Base-by-base conservation (phyloP, 305 asterid species). In the Fraxinus dipetala region DNA sequence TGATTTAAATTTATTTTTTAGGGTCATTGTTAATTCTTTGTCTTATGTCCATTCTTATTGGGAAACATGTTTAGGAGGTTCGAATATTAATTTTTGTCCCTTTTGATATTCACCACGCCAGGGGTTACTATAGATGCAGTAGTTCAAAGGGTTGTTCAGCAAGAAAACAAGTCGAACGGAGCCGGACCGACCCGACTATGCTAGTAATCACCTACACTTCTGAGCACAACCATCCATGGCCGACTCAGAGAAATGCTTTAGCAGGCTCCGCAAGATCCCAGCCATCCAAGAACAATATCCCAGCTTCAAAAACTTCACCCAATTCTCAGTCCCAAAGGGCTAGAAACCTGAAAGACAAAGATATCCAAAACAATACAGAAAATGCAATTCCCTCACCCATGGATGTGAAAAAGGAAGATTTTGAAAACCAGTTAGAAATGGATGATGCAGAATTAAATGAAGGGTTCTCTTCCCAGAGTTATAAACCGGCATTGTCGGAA, bases 221-320 rank as follows among this genome's bases (percentile, higher is more conserved):
- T 31, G 97, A 93, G 87, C 98, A 95, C 72, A 95, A 93, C 83
- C 98, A 93, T 75, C 96, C 97, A 0, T 91, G 97, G 98, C 98
- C 98, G 0, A 93, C 99, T 0, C 97, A 95, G 48, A 76, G 97
- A 82, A 93, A 95, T 83, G 97, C 99, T 78, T 94, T 95, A 0
- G 96, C 98, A 2, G 98, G 99, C 40, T 95, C 98, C 76, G 91
- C 99, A 0, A 78, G 98, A 82, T 78, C 91, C 14, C 96, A 89
- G 83, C 92, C 91, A 32, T 72, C 90, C 79, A 90, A 90, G 43
- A 79, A 63, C 40, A 76, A 34, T 43, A 83, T 40, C 69, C 5
- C 90, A 10, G n/a, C 85, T 30, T n/a, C 85, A 2, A 89, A 87
- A 30, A 70, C 84, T 11, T 67, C 90, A 24, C 34, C 81, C 5